Conservation (phyloP, 148 eudicot genomes). For the Rhododendron griersonianum region DNA sequence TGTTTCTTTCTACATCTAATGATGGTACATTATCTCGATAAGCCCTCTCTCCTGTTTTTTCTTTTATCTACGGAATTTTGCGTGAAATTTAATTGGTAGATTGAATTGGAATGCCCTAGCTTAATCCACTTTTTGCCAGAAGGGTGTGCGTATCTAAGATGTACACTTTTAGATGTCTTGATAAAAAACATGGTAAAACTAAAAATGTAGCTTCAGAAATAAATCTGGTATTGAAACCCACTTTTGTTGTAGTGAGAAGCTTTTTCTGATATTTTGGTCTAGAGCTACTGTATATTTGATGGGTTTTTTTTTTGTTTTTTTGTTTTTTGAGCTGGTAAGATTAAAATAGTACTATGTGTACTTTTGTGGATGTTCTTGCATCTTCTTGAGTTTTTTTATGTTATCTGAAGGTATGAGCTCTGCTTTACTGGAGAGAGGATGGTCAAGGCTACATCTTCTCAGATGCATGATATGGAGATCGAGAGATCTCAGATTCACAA, state of each 20-base stretch:
- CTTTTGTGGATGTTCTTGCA: slow-evolving; percentile 5
- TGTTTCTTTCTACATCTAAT: not conserved
- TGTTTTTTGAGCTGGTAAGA: not conserved
- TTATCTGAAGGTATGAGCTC: slow-evolving; percentile 74
- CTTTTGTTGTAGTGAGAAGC: not conserved
- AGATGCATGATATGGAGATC: slow-evolving; percentile 49
- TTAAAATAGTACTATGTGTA: not conserved
- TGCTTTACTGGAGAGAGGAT: slow-evolving; percentile 80
- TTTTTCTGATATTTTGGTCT: not conserved
- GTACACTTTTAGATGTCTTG: not conserved
- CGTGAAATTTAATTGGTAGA: not conserved
- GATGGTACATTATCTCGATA: not conserved
- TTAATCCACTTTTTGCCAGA: not conserved
- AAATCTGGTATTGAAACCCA: not conserved
- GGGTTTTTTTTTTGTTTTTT: not conserved
- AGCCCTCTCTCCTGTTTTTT: not conserved
- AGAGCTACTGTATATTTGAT: not conserved
- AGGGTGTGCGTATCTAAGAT: not conserved
- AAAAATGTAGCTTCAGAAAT: not conserved
- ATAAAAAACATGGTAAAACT: not conserved
- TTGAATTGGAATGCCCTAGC: not conserved
- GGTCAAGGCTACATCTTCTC: slow-evolving; percentile 55
- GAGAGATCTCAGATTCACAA: slow-evolving; percentile 57
- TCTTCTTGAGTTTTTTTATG: slow-evolving; percentile 7
- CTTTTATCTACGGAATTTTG: not conserved